Evolutionary conservation across 768 basidiomycete genomes (phyloP).

Genomic region (Boletus tomentosulus): DNA sequence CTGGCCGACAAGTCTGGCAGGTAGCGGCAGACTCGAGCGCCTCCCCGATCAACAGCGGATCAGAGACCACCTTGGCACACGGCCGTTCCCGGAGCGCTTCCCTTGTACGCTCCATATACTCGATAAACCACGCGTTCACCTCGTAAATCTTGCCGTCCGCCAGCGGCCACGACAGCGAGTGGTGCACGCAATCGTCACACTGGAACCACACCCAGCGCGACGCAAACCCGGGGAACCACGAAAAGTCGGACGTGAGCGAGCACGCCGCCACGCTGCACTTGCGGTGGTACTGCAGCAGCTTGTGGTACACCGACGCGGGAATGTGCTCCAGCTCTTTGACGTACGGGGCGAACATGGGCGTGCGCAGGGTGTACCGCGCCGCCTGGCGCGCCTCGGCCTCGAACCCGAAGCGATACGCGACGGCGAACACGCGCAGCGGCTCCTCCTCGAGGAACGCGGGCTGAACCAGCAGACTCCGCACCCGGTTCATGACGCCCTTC

Average conservation of each 20-base stretch:
- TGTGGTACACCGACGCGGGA: constrained; percentile 34
- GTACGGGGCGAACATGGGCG: constrained; percentile 33
- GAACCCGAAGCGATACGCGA: constrained; percentile 36
- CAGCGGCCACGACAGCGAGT: constrained; percentile 31
- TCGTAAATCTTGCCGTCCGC: constrained; percentile 34
- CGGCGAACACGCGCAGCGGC: constrained; percentile 37
- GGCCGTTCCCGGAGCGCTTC: constrained; percentile 29
- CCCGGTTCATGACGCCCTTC: constrained; percentile 27
- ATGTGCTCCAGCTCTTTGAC: constrained; percentile 37
- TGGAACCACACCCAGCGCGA: constrained; percentile 39
- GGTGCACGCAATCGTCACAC: constrained; percentile 35
- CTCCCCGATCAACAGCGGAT: constrained; percentile 30
- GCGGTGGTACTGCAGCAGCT: constrained; percentile 35
- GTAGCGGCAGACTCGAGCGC: constrained; percentile 25
- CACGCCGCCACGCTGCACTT: constrained; percentile 29
- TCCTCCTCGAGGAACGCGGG: constrained; percentile 26
- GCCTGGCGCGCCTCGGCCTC: constrained; percentile 33
- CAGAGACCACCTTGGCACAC: constrained; percentile 27
- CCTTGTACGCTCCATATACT: constrained; percentile 32
- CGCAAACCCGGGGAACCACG: constrained; percentile 34
- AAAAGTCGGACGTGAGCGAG: constrained; percentile 33
- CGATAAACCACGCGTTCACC: constrained; percentile 34
- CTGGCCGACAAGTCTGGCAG: constrained; percentile 29
- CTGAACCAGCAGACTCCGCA: constrained; percentile 26
- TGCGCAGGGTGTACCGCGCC: constrained; percentile 32